phyloP scores from a whole-genome alignment of 139 green algal genomes.

The Mychonastes homosphaera region DNA sequence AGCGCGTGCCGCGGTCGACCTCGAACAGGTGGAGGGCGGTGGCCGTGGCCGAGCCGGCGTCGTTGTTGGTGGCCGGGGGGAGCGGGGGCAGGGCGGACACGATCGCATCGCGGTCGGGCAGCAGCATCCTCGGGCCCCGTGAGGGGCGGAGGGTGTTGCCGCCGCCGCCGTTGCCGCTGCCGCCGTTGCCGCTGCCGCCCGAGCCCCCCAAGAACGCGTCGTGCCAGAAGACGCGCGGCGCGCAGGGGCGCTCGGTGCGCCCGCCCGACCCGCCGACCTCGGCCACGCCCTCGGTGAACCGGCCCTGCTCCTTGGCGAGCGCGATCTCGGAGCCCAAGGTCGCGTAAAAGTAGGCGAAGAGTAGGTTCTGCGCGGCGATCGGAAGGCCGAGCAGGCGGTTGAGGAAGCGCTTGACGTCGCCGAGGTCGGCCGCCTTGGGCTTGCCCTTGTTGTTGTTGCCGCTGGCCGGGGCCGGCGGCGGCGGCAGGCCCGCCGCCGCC shows the following conservation, averaged over 20 bases:
- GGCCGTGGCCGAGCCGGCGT: neutral
- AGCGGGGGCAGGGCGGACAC: neutral
- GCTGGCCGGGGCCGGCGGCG: neutral
- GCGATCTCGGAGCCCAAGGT: conserved; percentile 56
- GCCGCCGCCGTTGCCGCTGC: conserved; percentile 4
- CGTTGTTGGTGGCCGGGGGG: no score
- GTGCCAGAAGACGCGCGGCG: neutral
- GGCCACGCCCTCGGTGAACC: conserved; percentile 18
- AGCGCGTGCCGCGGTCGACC: conserved; percentile 10
- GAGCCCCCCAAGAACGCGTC: neutral
- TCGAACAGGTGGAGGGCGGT: conserved; percentile 1
- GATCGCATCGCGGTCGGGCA: neutral
- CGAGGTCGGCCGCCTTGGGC: conserved; percentile 39
- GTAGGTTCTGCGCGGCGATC: conserved; percentile 60
- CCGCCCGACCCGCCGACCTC: neutral
- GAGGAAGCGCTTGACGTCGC: conserved; percentile 73
- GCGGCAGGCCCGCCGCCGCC: no score
- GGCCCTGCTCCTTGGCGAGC: conserved; percentile 26
- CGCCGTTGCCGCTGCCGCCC: neutral
- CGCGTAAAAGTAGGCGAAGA: conserved; percentile 71
- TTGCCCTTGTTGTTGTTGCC: neutral
- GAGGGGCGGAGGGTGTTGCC: neutral
- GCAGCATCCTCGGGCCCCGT: neutral
- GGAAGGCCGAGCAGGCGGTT: conserved; percentile 74
- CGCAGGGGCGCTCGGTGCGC: neutral